Evolutionary conservation across 371 early-diverging fungal species (phyloP), one percentile per base, ranked within the genome.

Genomic region (Mortierella sp.): DNA sequence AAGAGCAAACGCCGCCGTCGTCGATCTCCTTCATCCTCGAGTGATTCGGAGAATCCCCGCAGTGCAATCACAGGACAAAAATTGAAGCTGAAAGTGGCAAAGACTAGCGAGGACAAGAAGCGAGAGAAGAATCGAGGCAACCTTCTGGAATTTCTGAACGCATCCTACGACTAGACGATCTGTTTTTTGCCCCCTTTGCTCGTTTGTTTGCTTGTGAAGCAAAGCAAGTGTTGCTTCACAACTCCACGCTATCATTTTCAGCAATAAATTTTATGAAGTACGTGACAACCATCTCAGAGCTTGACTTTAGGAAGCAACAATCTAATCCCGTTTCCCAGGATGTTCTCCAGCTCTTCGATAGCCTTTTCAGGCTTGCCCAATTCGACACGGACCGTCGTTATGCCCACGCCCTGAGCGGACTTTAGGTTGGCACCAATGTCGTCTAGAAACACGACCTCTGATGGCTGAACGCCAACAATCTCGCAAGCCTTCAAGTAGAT

Each of bases 391-490:
- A 92, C 88, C 2, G 91, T 90, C 21, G 67, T 78, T 83, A 89
- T 86, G 42, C 91, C 91, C 17, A 90, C 78, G 11, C 83, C 73
- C 42, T 82, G 83, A 2, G 91, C 91, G 11, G 90, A 75, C 53
- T 87, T 84, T 46, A 92, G 69, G 46, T 92, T 92, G 3, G 50
- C 56, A 28, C 91, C 92, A 82, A 93, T 93, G 64, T 91, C 93
- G 79, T 93, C 93, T 58, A 93, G 56, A 70, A 93, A 90, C 50
- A 91, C 85, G 17, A 83, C 87, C 39, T 90, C 85, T 12, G 80
- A 50, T 19, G 92, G 87, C 50, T 81, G 64, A 28, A 92, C 84
- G 12, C 86, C 87, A 19, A 88, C 72, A 14, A 80, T 51, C 21
- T 88, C 75, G 79, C 90, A 90, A 1, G 91, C 89, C 70, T 87